Percentiles rank a stretch among this genome's conserved stretches.
These are phyloP conservation scores for Leccinum subfulvum DNA, from an alignment of 1,284 basidiomycete genomes.

Conservation along the genomic window DNA sequence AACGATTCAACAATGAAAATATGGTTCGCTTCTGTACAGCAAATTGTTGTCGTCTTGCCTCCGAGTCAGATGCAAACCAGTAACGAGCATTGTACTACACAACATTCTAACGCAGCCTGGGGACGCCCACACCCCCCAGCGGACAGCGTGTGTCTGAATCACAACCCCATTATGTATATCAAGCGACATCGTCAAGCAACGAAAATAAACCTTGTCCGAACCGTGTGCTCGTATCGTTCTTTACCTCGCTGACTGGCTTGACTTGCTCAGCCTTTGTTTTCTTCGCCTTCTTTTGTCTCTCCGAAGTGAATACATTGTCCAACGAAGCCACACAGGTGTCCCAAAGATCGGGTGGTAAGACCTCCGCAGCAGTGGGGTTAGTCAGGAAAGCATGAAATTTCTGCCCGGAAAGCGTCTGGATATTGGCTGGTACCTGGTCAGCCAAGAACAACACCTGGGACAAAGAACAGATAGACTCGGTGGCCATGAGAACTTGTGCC, in stretches of 20 bases:
- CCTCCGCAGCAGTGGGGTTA: slow-evolving; percentile 19
- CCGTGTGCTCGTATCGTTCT: slow-evolving; percentile 3
- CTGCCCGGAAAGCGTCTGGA: slow-evolving; percentile 54
- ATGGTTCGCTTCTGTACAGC: not conserved
- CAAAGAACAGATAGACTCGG: slow-evolving; percentile 60
- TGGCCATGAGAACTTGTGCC: slow-evolving; percentile 61
- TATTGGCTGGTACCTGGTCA: slow-evolving; percentile 44
- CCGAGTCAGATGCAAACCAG: not conserved
- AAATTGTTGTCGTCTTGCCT: not conserved
- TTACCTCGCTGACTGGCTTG: slow-evolving; percentile 11
- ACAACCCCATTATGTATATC: slow-evolving; percentile 2
- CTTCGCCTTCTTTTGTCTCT: slow-evolving; percentile 44
- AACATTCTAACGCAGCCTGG: not conserved
- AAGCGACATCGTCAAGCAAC: slow-evolving; percentile 24
- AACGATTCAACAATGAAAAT: not conserved
- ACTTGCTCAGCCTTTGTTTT: slow-evolving; percentile 28
- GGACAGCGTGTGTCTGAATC: too few species aligned
- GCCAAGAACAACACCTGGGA: slow-evolving; percentile 58
- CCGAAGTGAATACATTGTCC: slow-evolving; percentile 48
- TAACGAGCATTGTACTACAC: not conserved
- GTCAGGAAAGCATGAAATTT: slow-evolving; percentile 54
- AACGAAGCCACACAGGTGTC: slow-evolving; percentile 48
- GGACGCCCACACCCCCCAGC: too few species aligned
- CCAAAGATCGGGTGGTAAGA: slow-evolving; percentile 40
- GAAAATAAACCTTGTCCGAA: slow-evolving; percentile 27